Evolutionary conservation across 2,329 filamentous ascomycete species (phyloP), one percentile per base, ranked within the genome.

Genomic region (Fusarium floridanum): DNA sequence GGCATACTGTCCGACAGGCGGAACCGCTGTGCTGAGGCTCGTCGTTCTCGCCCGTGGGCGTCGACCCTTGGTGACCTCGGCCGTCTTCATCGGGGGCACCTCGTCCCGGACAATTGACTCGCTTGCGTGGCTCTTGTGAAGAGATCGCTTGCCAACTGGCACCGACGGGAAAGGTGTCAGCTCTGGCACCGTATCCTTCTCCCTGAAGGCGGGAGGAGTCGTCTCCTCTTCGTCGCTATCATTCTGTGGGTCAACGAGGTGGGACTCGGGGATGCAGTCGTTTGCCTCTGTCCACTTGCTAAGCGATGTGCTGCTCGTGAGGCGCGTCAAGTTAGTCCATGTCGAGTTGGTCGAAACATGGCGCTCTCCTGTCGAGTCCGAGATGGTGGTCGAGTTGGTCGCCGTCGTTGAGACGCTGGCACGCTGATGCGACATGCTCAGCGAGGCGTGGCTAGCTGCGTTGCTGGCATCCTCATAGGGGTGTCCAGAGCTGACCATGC

Each of bases 341-440:
- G 85, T 86, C 6, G 89, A 91, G 29, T 86, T 84, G 17, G 85
- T 85, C 14, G 89, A 91, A 59, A 86, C 84, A 79, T 90, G 88
- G 29, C 88, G 88, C 67, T 87, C 85, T 60, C 83, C 86, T 55
- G 83, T 86, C 20, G 86, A 88, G 32, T 84, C 83, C 2, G 87
- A 88, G 24, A 84, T 84, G 32, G 82, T 82, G 20, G 81, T 89
- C 17, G 85, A 85, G 67, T 82, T 81, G 61, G 88, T 90, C 27
- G 81, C 84, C 1, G 85, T 89, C 7, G 89, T 91, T 8, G 88
- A 90, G 12, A 87, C 88, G 80, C 88, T 90, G 24, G 84, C 85
- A 17, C 89, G 87, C 66, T 87, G 84, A 71, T 86, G 84, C 61
- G 79, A 65, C 75, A 75, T 45, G 61, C 68, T 65, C 29, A 73